These are phyloP conservation scores for Orbilia javanica DNA, from an alignment of 2,329 filamentous ascomycete species.

Conservation along the genomic window DNA sequence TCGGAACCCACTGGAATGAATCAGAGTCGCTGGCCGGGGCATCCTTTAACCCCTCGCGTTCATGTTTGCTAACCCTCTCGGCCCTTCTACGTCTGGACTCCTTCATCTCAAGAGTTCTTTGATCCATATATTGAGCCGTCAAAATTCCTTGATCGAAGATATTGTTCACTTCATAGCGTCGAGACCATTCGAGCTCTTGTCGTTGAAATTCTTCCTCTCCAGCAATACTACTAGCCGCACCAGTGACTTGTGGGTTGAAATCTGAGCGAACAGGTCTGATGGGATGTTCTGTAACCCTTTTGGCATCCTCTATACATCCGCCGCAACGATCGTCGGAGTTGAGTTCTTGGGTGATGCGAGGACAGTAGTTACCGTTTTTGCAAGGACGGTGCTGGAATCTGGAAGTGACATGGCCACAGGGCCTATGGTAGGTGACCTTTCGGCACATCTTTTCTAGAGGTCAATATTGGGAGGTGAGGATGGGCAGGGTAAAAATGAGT, in stretches of 20 bases:
- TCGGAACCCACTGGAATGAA: constrained; percentile 22
- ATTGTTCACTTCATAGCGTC: not conserved
- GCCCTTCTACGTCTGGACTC: not conserved
- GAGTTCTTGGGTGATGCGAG: not conserved
- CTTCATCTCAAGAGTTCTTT: not conserved
- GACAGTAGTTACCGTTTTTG: not conserved
- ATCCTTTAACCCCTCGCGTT: not conserved
- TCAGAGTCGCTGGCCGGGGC: not conserved
- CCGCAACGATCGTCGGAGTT: not conserved
- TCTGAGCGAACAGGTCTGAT: not conserved
- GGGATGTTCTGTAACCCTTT: not conserved
- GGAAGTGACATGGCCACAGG: not conserved
- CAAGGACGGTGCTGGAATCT: constrained; percentile 3
- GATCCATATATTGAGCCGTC: not conserved
- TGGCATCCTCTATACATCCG: not conserved
- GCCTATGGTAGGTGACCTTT: not conserved
- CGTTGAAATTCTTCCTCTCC: not conserved
- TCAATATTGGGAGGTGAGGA: not conserved
- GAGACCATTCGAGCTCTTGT: not conserved
- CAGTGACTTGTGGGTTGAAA: too few species aligned
- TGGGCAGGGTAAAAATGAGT: too few species aligned
- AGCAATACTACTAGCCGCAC: too few species aligned
- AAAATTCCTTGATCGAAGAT: not conserved
- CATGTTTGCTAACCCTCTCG: not conserved
- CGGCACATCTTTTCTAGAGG: constrained; percentile 6